Evolutionary conservation across 306 rosid species (phyloP), one percentile per base, ranked within the genome.

Genomic region (Gynostemma pentaphyllum): DNA sequence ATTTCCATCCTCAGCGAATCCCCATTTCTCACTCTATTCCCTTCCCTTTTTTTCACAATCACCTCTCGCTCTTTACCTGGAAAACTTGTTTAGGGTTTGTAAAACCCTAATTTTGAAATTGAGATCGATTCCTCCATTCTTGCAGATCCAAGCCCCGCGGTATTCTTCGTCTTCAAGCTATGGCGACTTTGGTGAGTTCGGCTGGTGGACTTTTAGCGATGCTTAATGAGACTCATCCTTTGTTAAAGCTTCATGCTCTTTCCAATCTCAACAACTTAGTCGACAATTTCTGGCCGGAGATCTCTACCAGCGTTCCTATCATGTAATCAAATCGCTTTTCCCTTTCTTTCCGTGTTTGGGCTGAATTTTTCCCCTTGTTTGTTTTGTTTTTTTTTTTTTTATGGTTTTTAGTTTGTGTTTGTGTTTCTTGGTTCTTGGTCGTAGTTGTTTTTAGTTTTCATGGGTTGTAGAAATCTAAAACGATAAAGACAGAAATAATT

Each of bases 281-380:
- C 4, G 96, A 92, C 64, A 83, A 48, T 44, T 92, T 92, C 65
- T 92, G 98, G 98, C 98, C 96, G 2, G 98, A 92, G 95, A 92
- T 92, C 90, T 92, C 98, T 40, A 86, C 96, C 16, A 86, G 94
- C 77, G 95, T 92, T n/a, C 86, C 95, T 23, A 74, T 82, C 79
- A 88, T 92, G 98, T 92, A 80, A n/a, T 61, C 64, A 54, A 22
- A 64, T 66, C 30, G 66, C 30, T 68, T 62, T n/a, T 62, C 52
- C 2, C 54, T 67, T 27, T 39, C 26, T 29, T 16, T 68, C 18
- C 67, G 19, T 19, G 28, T 44, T 47, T 36, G 46, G 13, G 37
- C 22, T 34, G 16, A 13, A 34, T 32, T 52, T 22, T 39, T 7
- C n/a, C 5, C n/a, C n/a, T n/a, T n/a, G n/a, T n/a, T n/a, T n/a